Conservation (phyloP, 2,329 filamentous ascomycete species). For the Aspergillus glaucus region DNA sequence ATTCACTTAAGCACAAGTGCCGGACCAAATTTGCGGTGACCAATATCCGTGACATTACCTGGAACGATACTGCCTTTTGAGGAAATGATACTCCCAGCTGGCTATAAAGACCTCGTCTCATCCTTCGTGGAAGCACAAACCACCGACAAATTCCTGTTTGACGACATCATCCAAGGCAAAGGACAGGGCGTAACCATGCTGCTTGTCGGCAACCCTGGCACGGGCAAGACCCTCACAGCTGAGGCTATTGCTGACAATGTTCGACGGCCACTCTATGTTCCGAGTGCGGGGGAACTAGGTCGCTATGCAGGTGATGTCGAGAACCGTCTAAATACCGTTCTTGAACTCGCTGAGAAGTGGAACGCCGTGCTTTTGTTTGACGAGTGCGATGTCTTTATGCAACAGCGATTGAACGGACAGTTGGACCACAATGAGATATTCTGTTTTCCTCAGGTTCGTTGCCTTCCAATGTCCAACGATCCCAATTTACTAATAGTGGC, state of each 20-base stretch:
- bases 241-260: conserved; percentile 33
- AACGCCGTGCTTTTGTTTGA: conserved; percentile 7
- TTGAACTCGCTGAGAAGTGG: conserved; percentile 11
- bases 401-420: conserved; percentile 1
- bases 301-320: conserved; percentile 6
- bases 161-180: conserved; percentile 21
- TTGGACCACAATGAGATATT: neutral
- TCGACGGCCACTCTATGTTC: neutral
- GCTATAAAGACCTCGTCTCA: neutral
- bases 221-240: conserved; percentile 38
- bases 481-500: neutral
- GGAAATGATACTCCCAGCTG: neutral
- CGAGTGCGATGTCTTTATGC: conserved; percentile 10
- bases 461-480: neutral
- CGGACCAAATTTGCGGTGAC: neutral
- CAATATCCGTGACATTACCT: neutral
- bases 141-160: neutral
- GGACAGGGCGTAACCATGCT: conserved; percentile 12
- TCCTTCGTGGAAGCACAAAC: neutral
- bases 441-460: neutral
- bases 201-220: conserved; percentile 17
- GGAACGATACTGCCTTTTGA: neutral
- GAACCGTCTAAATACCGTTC: conserved; percentile 11
- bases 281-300: conserved; percentile 2
- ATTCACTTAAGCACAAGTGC: neutral